Evolutionary conservation across 495 filamentous ascomycete genomes (phyloP).

Genomic region (Filosporella fistucella): DNA sequence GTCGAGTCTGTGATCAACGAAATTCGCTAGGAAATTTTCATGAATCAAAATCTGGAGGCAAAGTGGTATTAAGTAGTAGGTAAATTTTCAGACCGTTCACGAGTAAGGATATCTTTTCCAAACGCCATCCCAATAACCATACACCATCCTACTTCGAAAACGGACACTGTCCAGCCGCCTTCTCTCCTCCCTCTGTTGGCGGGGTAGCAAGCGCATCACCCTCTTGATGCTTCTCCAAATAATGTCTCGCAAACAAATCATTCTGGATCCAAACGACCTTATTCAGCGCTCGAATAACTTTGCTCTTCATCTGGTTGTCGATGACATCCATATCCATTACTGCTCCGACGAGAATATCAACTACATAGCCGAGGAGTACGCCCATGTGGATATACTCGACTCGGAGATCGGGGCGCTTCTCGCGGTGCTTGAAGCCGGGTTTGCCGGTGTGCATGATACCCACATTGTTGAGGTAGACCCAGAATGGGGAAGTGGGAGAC

Average conservation of each 20-base stretch:
- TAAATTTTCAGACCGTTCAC: no score
- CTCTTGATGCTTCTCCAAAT: conserved; percentile 14
- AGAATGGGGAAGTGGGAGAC: conserved; percentile 11
- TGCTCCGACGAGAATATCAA: conserved; percentile 29
- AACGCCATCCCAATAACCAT: no score
- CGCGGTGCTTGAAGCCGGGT: conserved; percentile 33
- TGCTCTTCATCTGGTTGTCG: conserved; percentile 15
- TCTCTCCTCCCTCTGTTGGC: not conserved
- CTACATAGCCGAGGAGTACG: conserved; percentile 31
- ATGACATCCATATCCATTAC: conserved; percentile 26
- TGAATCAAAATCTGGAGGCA: no score
- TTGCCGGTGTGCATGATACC: conserved; percentile 35
- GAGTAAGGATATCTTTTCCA: no score
- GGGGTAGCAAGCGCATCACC: not conserved
- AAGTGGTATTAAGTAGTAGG: no score
- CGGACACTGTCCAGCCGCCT: not conserved
- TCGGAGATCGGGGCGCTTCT: conserved; percentile 28
- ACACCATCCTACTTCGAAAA: no score
- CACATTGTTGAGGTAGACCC: conserved; percentile 37
- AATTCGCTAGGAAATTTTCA: no score
- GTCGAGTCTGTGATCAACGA: no score
- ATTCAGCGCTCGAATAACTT: conserved; percentile 30
- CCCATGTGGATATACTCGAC: conserved; percentile 34
- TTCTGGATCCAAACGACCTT: conserved; percentile 71
- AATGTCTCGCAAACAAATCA: conserved; percentile 53